Base-by-base conservation (phyloP, 805 yeast species). In the Zygotorulaspora sp. region DNA sequence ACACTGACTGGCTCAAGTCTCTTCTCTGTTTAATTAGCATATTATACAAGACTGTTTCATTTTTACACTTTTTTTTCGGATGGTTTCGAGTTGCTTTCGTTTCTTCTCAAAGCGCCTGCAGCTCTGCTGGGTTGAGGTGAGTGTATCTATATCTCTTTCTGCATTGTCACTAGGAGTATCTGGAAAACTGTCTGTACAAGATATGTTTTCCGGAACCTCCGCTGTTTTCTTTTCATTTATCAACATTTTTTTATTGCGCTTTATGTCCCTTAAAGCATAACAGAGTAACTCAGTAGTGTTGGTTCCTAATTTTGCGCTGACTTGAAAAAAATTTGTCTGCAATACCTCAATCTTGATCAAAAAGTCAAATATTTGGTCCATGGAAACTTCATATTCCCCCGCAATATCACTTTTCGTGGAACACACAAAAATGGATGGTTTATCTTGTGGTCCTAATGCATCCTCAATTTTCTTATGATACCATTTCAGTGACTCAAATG, bases 391-490 rank as follows among this genome's bases (percentile, higher is more conserved):
- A 13, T 45, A 33, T 15, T 44, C 53, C 13, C 18, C 21, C 6
- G 29, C 11, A 19, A 42, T 11, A 36, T 55, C 60, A 4, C 44
- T 21, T 36, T 57, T 56, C 9, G 52, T 48, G 8, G 45, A 44
- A 7, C 55, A 45, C 3, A 50, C 41, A 14, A 53, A 34, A 6
- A 52, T 27, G 8, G 55, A 35, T 8, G 62, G 60, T 3, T 51
- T 51, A 1, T 23, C 34, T 33, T 43, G 50, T 5, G 32, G 35
- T 13, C 52, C 46, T 11, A 49, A 40, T 17, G 26, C 28, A 9
- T 47, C 41, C 24, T 51, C 47, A 15, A 57, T 52, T 23, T 44
- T 47, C 11, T 49, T 32, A 10, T 44, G 44, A 27, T 49, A 49
- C 7, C 44, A 38, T 32, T 36, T 41, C 32, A 58, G 23, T 29